phyloP scores from a whole-genome alignment of 1,139 yeast genomes.

The Hansenula anomala region DNA sequence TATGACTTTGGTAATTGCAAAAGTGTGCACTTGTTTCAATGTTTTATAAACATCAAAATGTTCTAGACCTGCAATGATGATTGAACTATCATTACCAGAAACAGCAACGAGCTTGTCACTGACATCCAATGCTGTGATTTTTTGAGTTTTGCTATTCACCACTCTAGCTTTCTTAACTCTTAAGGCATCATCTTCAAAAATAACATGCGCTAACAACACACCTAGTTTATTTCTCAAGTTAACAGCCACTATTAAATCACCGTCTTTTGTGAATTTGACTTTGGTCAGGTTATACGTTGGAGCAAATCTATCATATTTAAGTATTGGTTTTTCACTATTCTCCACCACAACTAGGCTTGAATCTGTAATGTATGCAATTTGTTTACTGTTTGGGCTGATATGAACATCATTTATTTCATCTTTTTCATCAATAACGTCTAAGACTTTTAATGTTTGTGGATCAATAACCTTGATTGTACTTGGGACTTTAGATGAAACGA shows the following conservation, averaged over 20 bases:
- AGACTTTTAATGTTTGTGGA: conserved; percentile 47
- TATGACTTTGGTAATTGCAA: conserved; percentile 73
- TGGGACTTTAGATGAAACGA: conserved; percentile 58
- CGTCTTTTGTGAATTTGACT: conserved; percentile 51
- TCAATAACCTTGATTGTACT: conserved; percentile 55
- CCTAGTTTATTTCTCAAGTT: conserved; percentile 42
- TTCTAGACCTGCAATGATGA: conserved; percentile 47
- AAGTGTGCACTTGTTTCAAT: conserved; percentile 62
- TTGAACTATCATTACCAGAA: conserved; percentile 73
- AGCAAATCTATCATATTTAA: conserved; percentile 30
- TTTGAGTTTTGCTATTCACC: conserved; percentile 49
- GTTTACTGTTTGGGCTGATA: conserved; percentile 45
- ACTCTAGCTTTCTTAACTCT: conserved; percentile 35
- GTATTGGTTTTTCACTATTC: conserved; percentile 37
- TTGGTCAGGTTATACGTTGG: conserved; percentile 43
- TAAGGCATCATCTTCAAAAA: conserved; percentile 11
- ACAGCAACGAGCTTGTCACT: conserved; percentile 53
- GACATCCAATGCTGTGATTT: conserved; percentile 67
- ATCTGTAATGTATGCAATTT: conserved; percentile 54
- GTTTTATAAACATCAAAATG: conserved; percentile 47
- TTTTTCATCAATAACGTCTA: conserved; percentile 43
- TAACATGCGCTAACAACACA: conserved; percentile 26
- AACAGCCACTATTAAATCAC: conserved; percentile 50
- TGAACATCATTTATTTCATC: conserved; percentile 44
- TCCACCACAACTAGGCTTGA: conserved; percentile 49